These are phyloP conservation scores for Podospora pseudopauciseta DNA, from an alignment of 495 filamentous ascomycete genomes.

Conservation along the genomic window DNA sequence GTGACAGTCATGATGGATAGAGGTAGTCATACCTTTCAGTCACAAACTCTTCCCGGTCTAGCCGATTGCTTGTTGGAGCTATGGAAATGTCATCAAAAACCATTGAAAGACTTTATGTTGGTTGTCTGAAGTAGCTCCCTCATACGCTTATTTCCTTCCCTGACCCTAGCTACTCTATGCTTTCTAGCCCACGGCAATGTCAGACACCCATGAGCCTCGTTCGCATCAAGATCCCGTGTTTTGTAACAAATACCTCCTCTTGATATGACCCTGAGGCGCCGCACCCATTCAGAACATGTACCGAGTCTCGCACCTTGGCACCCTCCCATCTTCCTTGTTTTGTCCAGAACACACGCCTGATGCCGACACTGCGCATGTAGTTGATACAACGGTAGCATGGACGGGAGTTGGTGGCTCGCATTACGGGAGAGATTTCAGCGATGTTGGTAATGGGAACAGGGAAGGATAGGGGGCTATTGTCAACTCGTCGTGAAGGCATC, in stretches of 20 bases:
- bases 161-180: too few species aligned
- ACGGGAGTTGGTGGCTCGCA: constrained; percentile 27
- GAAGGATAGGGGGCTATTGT: neutral
- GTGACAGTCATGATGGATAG: too few species aligned
- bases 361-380: constrained; percentile 50
- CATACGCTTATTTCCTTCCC: too few species aligned
- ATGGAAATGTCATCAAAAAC: too few species aligned
- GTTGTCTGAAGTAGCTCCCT: too few species aligned
- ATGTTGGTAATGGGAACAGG: neutral
- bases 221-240: constrained; percentile 49
- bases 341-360: constrained; percentile 55
- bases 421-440: neutral
- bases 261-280: neutral
- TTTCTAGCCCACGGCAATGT: too few species aligned
- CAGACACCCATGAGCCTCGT: constrained; percentile 23
- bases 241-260: constrained; percentile 45
- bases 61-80: too few species aligned
- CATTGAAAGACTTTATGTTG: too few species aligned
- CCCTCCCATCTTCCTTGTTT: constrained; percentile 47
- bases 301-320: constrained; percentile 47
- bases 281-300: constrained; percentile 39
- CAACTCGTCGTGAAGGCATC: constrained; percentile 49
- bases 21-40: too few species aligned
- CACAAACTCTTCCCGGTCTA: too few species aligned
- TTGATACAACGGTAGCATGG: constrained; percentile 52